A percentile compares a stretch with the other conserved stretches of the same genome.
phyloP scores from a whole-genome alignment of 148 eudicot genomes.

The Fagopyrum esculentum region DNA sequence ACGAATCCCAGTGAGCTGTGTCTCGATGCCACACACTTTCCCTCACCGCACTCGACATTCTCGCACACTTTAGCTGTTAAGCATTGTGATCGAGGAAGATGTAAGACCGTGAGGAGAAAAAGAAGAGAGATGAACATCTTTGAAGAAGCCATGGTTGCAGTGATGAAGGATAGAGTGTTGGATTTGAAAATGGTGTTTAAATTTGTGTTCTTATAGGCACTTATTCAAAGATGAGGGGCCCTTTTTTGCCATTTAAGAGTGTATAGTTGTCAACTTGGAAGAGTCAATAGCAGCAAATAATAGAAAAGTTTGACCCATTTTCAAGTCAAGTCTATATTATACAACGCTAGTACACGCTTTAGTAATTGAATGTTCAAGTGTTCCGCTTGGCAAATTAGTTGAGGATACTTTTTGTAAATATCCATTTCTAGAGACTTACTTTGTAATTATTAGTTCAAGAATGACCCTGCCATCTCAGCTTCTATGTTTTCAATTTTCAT shows the following conservation, averaged over 20 bases:
- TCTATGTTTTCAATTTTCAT: too few relatives aligned
- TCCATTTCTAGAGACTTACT: too few relatives aligned
- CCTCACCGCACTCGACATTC: slow-evolving; percentile 7
- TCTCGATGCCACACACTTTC: slow-evolving; percentile 10
- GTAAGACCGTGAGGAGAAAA: background rate
- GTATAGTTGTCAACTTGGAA: background rate
- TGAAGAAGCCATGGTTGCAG: background rate
- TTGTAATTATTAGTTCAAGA: too few relatives aligned
- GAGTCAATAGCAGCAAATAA: background rate
- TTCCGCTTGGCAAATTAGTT: too few relatives aligned
- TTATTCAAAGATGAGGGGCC: background rate
- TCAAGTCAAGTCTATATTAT: too few relatives aligned
- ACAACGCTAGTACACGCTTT: too few relatives aligned
- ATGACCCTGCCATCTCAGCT: too few relatives aligned
- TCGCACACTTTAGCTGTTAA: slow-evolving; percentile 3
- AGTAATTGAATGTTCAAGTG: too few relatives aligned
- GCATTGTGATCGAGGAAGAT: background rate
- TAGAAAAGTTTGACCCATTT: background rate
- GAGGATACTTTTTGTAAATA: too few relatives aligned
- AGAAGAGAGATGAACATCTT: background rate
- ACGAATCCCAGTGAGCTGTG: slow-evolving; percentile 7
- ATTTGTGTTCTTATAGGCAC: background rate
- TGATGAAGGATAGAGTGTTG: background rate
- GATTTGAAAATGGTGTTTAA: background rate
- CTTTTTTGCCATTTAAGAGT: background rate